Evolutionary conservation across 2,329 filamentous ascomycete species (phyloP).

Genomic region (Blumeriella jaapii): DNA sequence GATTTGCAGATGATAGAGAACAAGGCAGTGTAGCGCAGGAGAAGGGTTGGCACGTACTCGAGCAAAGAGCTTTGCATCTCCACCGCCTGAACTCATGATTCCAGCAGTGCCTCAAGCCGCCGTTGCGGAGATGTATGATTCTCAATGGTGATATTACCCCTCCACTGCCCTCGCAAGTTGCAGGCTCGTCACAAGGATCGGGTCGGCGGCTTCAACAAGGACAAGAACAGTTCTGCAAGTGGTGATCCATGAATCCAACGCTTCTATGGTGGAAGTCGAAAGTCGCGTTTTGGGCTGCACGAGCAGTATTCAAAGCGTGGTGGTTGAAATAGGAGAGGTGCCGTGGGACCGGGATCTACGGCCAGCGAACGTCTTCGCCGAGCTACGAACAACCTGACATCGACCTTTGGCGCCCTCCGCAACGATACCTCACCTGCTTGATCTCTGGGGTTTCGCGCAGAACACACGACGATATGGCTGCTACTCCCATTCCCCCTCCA

Average conservation of each 20-base stretch:
- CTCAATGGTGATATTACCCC: conserved; percentile 19
- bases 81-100: conserved; percentile 44
- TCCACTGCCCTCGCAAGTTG: too few species aligned
- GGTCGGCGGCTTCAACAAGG: too few species aligned
- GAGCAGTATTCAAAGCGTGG: conserved; percentile 6
- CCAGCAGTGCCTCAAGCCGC: conserved; percentile 6
- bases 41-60: conserved; percentile 53
- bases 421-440: not conserved
- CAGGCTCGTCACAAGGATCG: too few species aligned
- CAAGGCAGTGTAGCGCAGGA: conserved; percentile 8
- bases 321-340: conserved; percentile 15
- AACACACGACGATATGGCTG: conserved; percentile 23
- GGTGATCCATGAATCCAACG: conserved; percentile 17
- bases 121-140: conserved; percentile 4
- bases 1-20: not conserved
- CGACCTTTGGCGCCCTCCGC: conserved; percentile 1
- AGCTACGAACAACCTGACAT: not conserved
- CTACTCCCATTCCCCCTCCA: conserved; percentile 35
- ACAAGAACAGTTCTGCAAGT: conserved; percentile 15
- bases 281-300: conserved; percentile 8
- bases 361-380: conserved; percentile 3
- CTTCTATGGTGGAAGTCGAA: conserved; percentile 3
- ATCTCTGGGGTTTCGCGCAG: conserved; percentile 3
- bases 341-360: conserved; percentile 11
- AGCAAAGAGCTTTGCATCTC: conserved; percentile 98